Evolutionary conservation across 2,329 filamentous ascomycete species (phyloP).

Genomic region (Periglandula ipomoeae): DNA sequence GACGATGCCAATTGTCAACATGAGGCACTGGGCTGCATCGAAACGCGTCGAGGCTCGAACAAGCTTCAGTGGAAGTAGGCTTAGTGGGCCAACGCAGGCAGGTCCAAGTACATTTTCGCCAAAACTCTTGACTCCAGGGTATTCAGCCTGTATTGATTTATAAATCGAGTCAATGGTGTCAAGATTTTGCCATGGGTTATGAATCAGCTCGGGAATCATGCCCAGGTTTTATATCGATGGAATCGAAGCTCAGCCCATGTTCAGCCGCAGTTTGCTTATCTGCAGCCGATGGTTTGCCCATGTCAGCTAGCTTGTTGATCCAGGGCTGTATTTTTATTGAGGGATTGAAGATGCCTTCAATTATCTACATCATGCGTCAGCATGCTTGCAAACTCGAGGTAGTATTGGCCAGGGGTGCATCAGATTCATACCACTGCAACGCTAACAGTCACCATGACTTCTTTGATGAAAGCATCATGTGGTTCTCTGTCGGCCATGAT

Average conservation of each 20-base stretch:
- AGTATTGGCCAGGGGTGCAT: too few species aligned
- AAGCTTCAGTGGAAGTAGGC: slow-evolving; percentile 1
- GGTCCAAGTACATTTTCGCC: not conserved
- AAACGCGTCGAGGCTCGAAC: slow-evolving; percentile 5
- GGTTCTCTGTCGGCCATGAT: slow-evolving; percentile 15
- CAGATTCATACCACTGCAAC: slow-evolving; percentile 21
- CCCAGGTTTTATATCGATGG: slow-evolving; percentile 10
- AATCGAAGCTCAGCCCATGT: not conserved
- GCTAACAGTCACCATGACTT: slow-evolving; percentile 21
- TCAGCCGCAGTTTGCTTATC: not conserved
- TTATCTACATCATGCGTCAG: slow-evolving; percentile 10
- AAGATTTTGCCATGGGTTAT: slow-evolving; percentile 11
- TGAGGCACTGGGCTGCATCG: slow-evolving; percentile 11
- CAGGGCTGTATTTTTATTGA: slow-evolving; percentile 16
- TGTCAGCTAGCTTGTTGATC: slow-evolving; percentile 8
- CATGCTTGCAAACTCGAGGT: too few species aligned
- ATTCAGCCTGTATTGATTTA: slow-evolving; percentile 11
- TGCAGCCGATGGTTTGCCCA: not conserved
- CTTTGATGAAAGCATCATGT: slow-evolving; percentile 17
- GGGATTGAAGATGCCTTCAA: slow-evolving; percentile 22
- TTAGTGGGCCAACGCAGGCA: not conserved
- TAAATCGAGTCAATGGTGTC: slow-evolving; percentile 12
- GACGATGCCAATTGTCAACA: slow-evolving; percentile 8
- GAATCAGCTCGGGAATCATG: slow-evolving; percentile 12
- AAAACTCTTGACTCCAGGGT: slow-evolving; percentile 2